Base-by-base conservation (phyloP, 2,329 filamentous ascomycete species). In the Akanthomyces muscarius region DNA sequence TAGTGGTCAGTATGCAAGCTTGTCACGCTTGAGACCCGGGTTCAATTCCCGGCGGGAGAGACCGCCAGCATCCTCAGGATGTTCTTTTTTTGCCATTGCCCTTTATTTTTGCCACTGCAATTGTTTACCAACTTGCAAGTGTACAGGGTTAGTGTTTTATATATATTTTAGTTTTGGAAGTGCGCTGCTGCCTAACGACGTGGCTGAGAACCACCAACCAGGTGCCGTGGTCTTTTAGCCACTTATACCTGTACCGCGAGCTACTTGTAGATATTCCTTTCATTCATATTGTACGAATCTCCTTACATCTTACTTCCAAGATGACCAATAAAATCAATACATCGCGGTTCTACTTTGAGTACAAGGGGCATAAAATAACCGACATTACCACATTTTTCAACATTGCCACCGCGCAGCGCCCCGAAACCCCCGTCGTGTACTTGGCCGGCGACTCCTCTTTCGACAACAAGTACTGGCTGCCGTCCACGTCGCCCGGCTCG, bases 1-100 rank as follows among this genome's bases (percentile, higher is more conserved):
- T 67, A 65, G 66, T 66, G 66, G 65, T 66, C 65, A 67, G 66
- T 66, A 67, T 65, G 61, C 65, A 65, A 67, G 66, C 65, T 66
- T 66, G 66, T 67, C 65, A 66, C 64, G 65, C 66, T 67, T 66
- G 66, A 66, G 64, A 66, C 65, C 64, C 57, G 64, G 66, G 62
- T 67, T 67, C 66, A 66, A 65, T 66, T 66, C 66, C 62, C 63
- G 66, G 66, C 66, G 66, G 65, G 60, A 67, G 66, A 67, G 65
- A 28, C 54, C 54, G 54, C 61, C 61, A 63, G 21, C 61, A 59
- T 53, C 48, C 61, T 21, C 47, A 62, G 63, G 62, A 60, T 52
- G 53, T 60, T 59, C 36, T 54, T 8, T 52, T 45, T 60, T 63
- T 38, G 33, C 33, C 33, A 38, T 33, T 54, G 2, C 2, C 14